Percentiles rank a stretch among this genome's conserved stretches.
Conservation (phyloP, 768 basidiomycete genomes). For the Boletellus ananas region DNA sequence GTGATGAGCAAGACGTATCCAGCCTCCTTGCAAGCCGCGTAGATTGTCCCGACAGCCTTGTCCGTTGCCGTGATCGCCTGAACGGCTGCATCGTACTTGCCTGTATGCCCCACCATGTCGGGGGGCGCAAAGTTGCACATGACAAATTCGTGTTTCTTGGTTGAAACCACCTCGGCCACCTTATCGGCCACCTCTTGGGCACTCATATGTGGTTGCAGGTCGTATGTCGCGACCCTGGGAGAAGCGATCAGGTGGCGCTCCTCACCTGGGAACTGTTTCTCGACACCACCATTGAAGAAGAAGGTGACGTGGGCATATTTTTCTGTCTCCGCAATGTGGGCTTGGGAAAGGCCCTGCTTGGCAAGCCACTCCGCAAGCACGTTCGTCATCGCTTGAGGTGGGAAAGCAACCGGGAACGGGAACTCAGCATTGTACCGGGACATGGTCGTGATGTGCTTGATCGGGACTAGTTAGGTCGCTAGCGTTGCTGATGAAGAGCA, state of each 20-base stretch:
- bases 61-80: slow-evolving; percentile 87
- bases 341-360: slow-evolving; percentile 76
- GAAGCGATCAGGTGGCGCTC: slow-evolving; percentile 86
- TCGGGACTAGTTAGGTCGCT: background rate
- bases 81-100: slow-evolving; percentile 87
- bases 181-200: slow-evolving; percentile 86
- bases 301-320: slow-evolving; percentile 98
- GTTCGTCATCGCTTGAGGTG: slow-evolving; percentile 92
- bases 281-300: slow-evolving; percentile 97
- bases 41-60: slow-evolving; percentile 82
- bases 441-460: slow-evolving; percentile 87
- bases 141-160: slow-evolving; percentile 74
- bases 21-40: slow-evolving; percentile 77
- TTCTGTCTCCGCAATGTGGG: slow-evolving; percentile 95
- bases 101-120: slow-evolving; percentile 97
- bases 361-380: slow-evolving; percentile 91
- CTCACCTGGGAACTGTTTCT: slow-evolving; percentile 84
- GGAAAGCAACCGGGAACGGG: slow-evolving; percentile 87
- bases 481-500: background rate
- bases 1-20: slow-evolving; percentile 88
- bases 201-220: slow-evolving; percentile 87
- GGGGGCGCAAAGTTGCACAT: slow-evolving; percentile 99
- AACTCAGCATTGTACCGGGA: slow-evolving; percentile 89
- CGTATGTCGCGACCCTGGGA: slow-evolving; percentile 93
- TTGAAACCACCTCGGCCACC: slow-evolving; percentile 80